Evolutionary conservation across 192 early-diverging fungal genomes (phyloP).

Genomic region (Coemansia sp.): DNA sequence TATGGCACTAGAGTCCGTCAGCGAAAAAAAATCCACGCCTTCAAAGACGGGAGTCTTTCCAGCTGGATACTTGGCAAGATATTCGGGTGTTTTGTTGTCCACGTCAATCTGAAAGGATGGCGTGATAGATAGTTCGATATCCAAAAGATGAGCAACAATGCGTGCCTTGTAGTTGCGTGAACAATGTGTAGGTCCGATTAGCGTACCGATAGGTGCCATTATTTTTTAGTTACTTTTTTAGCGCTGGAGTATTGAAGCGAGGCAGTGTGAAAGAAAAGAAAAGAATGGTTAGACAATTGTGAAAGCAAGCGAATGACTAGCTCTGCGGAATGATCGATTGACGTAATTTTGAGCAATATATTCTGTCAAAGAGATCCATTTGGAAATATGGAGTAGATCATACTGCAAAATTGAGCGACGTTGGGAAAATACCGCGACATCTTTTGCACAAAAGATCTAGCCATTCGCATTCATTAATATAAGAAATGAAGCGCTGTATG

Average conservation of each 20-base stretch:
- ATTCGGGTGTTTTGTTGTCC: constrained; percentile 79
- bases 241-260: not conserved
- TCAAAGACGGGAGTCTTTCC: constrained; percentile 92
- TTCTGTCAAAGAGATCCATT: too few relatives aligned
- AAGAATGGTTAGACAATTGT: too few relatives aligned
- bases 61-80: constrained; percentile 86
- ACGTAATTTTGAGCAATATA: too few relatives aligned
- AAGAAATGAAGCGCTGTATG: not conserved
- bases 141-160: constrained; percentile 77
- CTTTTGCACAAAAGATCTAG: too few relatives aligned
- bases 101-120: constrained; percentile 63
- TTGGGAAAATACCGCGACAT: too few relatives aligned
- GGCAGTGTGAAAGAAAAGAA: constrained; percentile 4
- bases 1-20: constrained; percentile 87
- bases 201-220: constrained; percentile 45
- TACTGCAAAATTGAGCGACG: too few relatives aligned
- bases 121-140: constrained; percentile 66
- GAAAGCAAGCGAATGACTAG: too few relatives aligned
- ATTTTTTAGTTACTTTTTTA: not conserved
- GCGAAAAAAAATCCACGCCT: constrained; percentile 68
- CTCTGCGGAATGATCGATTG: too few relatives aligned
- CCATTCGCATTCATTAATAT: too few relatives aligned
- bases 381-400: too few relatives aligned
- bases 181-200: constrained; percentile 33
- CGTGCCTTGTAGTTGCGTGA: constrained; percentile 60